phyloP scores from a whole-genome alignment of 148 eudicot species.

The Mesembryanthemum crystallinum region DNA sequence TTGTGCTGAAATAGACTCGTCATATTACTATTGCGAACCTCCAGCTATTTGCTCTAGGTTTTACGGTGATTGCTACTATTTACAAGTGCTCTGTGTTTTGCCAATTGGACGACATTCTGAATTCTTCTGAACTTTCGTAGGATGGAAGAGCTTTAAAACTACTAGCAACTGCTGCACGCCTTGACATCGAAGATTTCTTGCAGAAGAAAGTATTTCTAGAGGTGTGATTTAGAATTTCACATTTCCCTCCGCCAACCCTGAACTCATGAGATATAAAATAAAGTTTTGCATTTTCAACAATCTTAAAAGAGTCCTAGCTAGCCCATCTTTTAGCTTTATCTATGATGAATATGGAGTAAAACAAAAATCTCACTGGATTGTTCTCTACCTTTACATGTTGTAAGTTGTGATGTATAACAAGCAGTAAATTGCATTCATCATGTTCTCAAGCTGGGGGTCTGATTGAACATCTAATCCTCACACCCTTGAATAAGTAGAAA shows the following conservation, averaged over 20 bases:
- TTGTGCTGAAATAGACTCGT: not conserved
- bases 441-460: too few relatives aligned
- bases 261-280: not conserved
- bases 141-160: constrained; percentile 92
- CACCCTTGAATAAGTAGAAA: too few relatives aligned
- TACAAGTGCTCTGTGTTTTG: not conserved
- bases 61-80: constrained; percentile 5
- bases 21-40: not conserved
- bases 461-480: too few relatives aligned
- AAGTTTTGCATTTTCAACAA: not conserved
- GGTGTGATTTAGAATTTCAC: too few relatives aligned
- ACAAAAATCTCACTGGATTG: not conserved
- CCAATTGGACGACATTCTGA: too few relatives aligned
- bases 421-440: too few relatives aligned
- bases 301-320: not conserved
- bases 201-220: constrained; percentile 94
- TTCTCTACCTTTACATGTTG: not conserved
- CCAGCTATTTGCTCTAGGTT: not conserved
- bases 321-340: not conserved
- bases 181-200: constrained; percentile 96
- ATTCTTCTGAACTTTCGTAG: constrained; percentile 37
- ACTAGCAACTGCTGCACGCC: constrained; percentile 95
- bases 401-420: not conserved
- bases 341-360: not conserved
- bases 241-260: too few relatives aligned